phyloP scores from a whole-genome alignment of 1,284 basidiomycete genomes.

The Ustilago sp. region DNA sequence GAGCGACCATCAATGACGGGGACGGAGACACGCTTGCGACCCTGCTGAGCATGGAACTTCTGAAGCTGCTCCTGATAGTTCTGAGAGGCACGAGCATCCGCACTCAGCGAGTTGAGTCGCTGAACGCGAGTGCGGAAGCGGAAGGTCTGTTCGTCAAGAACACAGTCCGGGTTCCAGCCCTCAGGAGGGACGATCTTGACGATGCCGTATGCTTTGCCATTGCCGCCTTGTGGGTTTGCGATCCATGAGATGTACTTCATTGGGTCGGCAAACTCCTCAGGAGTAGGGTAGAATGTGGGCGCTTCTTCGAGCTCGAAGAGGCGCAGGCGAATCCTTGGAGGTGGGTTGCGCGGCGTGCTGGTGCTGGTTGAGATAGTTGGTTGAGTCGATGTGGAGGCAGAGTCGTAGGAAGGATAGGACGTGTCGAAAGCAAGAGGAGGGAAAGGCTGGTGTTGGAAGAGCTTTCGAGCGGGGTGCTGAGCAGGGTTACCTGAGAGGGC shows the following conservation, averaged over 20 bases:
- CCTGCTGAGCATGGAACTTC: conserved; percentile 72
- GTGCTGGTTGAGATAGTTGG: conserved; percentile 56
- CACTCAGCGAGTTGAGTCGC: conserved; percentile 95
- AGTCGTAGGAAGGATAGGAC: not conserved
- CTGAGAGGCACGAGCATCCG: conserved; percentile 92
- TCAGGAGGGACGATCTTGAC: conserved; percentile 95
- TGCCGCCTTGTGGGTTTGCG: conserved; percentile 76
- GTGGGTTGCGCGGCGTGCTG: conserved; percentile 56
- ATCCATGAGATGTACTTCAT: conserved; percentile 86
- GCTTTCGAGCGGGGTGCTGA: conserved; percentile 46
- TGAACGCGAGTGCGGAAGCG: conserved; percentile 96
- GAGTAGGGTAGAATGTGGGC: conserved; percentile 86
- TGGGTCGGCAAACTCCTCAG: conserved; percentile 93
- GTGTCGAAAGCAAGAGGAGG: conserved; percentile 41
- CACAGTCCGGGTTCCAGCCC: conserved; percentile 95
- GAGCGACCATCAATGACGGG: conserved; percentile 92
- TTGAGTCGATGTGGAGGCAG: not conserved
- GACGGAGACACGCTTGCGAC: conserved; percentile 80
- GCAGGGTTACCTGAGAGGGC: conserved; percentile 37
- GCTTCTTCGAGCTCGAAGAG: conserved; percentile 89
- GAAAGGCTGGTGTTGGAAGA: conserved; percentile 38
- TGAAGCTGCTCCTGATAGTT: conserved; percentile 98
- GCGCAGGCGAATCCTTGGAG: conserved; percentile 52
- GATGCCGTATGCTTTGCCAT: conserved; percentile 84
- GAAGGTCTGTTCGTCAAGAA: conserved; percentile 90